Conservation (phyloP, 176 grass and related monocot genomes). For the Avena atlantica region DNA sequence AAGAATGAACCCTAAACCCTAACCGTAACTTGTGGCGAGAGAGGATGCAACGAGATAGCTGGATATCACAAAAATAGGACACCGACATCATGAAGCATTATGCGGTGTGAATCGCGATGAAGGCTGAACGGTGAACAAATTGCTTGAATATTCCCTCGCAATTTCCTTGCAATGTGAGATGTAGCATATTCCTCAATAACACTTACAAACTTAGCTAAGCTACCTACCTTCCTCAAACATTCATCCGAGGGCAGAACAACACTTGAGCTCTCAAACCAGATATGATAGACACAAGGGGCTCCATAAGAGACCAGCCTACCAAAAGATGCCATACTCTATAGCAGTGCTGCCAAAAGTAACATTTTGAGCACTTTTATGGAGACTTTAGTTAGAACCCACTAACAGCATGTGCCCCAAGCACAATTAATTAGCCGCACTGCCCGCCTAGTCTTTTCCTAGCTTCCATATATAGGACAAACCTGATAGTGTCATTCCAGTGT, state of each 20-base stretch:
- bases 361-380: constrained; percentile 46
- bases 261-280: constrained; percentile 12
- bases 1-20: too few species aligned
- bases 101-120: not conserved
- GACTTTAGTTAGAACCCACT: constrained; percentile 44
- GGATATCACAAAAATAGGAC: too few species aligned
- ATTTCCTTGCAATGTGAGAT: not conserved
- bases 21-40: too few species aligned
- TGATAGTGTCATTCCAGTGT: constrained; percentile 27
- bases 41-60: too few species aligned
- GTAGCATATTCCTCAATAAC: not conserved
- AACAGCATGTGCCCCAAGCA: constrained; percentile 25
- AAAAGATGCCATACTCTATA: constrained; percentile 22
- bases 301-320: constrained; percentile 33
- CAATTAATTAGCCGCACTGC: not conserved
- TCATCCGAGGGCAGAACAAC: not conserved
- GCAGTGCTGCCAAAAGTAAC: constrained; percentile 50
- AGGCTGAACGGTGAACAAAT: not conserved
- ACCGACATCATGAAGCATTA: not conserved
- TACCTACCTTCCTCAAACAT: not conserved
- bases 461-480: constrained; percentile 46
- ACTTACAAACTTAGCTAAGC: not conserved
- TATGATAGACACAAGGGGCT: constrained; percentile 32
- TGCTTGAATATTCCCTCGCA: not conserved
- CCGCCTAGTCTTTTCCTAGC: constrained; percentile 32